Conservation (phyloP, 495 filamentous ascomycete species). For the Aspergillus sclerotioniger region DNA sequence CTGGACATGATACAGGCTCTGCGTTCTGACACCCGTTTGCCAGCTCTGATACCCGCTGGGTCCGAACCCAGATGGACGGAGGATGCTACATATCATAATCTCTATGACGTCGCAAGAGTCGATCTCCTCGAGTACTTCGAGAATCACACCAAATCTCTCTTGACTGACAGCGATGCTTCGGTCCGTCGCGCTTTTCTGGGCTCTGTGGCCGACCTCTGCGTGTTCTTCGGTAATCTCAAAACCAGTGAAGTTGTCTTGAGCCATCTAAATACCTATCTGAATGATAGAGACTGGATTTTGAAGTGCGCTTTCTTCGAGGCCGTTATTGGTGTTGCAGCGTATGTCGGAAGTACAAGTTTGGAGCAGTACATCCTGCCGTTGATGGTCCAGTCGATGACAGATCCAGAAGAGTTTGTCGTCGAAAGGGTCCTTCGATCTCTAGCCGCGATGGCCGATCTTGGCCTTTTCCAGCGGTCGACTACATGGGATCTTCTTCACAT, state of each 20-base stretch:
- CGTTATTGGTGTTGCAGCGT: conserved; percentile 88
- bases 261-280: conserved; percentile 96
- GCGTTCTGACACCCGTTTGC: conserved; percentile 77
- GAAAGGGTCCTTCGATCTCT: conserved; percentile 86
- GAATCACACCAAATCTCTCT: conserved; percentile 78
- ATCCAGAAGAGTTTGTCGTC: conserved; percentile 93
- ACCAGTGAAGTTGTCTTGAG: conserved; percentile 93
- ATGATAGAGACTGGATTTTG: conserved; percentile 93
- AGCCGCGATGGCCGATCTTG: conserved; percentile 84
- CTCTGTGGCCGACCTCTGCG: conserved; percentile 87
- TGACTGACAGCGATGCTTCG: conserved; percentile 83
- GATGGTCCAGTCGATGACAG: conserved; percentile 95
- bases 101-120: conserved; percentile 77
- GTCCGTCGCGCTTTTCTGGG: conserved; percentile 92
- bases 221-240: conserved; percentile 88
- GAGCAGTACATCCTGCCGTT: conserved; percentile 96
- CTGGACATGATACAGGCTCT: conserved; percentile 89
- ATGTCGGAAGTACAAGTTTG: conserved; percentile 79
- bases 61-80: conserved; percentile 59
- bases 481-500: conserved; percentile 85
- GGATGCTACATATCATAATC: conserved; percentile 70
- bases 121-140: conserved; percentile 82
- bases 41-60: conserved; percentile 70
- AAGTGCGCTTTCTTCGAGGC: conserved; percentile 97
- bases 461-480: conserved; percentile 78